These are phyloP conservation scores for Wickerhamomyces kurtzmanii DNA, from an alignment of 805 yeast species.

Conservation along the genomic window DNA sequence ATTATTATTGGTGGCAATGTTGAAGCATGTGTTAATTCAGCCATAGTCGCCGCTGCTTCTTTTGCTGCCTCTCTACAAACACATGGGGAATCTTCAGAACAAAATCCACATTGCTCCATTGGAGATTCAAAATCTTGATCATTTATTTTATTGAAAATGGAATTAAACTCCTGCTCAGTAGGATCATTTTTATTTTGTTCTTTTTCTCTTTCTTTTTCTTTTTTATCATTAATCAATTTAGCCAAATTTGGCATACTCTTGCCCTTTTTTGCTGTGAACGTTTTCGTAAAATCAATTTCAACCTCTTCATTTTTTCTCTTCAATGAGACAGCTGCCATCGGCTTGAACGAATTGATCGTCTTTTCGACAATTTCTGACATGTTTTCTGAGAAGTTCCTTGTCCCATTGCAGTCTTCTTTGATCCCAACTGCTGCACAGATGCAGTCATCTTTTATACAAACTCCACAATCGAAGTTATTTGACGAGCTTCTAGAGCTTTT, in stretches of 20 bases:
- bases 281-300: constrained; percentile 48
- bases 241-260: constrained; percentile 31
- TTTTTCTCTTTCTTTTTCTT: not conserved
- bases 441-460: constrained; percentile 62
- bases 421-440: constrained; percentile 40
- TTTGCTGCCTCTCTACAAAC: constrained; percentile 73
- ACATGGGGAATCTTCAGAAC: constrained; percentile 87
- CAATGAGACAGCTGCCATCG: constrained; percentile 61
- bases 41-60: constrained; percentile 26
- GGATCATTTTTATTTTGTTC: not conserved
- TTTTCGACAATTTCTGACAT: constrained; percentile 17
- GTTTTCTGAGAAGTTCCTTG: constrained; percentile 7
- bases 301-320: constrained; percentile 23
- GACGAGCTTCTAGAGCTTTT: constrained; percentile 11
- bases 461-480: constrained; percentile 39
- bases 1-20: constrained; percentile 7
- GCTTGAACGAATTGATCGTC: constrained; percentile 35
- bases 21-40: constrained; percentile 15
- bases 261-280: constrained; percentile 11
- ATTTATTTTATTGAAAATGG: constrained; percentile 10
- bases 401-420: too few species aligned
- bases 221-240: constrained; percentile 11
- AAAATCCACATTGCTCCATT: constrained; percentile 83
- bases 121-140: constrained; percentile 36
- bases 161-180: constrained; percentile 9